Evolutionary conservation across 441 rosid species (phyloP), one percentile per base, ranked within the genome.

Genomic region (Jatropha multifida): DNA sequence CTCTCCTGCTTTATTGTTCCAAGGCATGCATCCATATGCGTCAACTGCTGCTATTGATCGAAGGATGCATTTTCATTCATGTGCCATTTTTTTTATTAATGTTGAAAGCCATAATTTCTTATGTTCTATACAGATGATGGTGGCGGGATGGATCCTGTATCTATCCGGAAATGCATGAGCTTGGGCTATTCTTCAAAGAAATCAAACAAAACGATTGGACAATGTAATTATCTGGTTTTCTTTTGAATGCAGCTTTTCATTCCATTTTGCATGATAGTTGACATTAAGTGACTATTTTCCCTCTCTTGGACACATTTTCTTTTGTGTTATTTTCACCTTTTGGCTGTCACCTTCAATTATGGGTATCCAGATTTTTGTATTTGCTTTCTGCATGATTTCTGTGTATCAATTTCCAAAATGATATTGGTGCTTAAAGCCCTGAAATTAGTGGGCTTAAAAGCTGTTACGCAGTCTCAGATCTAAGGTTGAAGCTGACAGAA

Each of bases 131-230:
- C 84, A 96, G 99, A 95, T 86, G 97, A 95, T 83, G 99, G 97
- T 14, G 93, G 94, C 76, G 98, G 99, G 76, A 96, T 96, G 98
- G 86, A 87, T 86, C 97, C 99, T 38, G 86, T 85, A 44, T 78
- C 88, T 70, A 80, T 93, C 4, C 83, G 99, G 80, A 93, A 90
- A 83, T 96, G 98, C 81, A 89, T 96, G 98, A 96, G 99, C 87
- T 89, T 95, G 91, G 99, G 97, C 38, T 95, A 92, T 82, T 95
- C 99, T 49, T 85, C 95, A 49, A 95, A 95, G 88, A 93, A 93
- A 81, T 81, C 97, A 20, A 93, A 89, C 69, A 87, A 88, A 27
- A 92, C 97, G n/a, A 93, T 95, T 82, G 98, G 99, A 81, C 97
- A 95, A 81, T 95, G 99, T 95, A 84, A 88, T 65, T 80, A 49